A percentile compares a stretch with the other conserved stretches of the same genome.
Evolutionary conservation across 352 stramenopile genomes (phyloP).

Genomic region (Saprolegnia parasitica): DNA sequence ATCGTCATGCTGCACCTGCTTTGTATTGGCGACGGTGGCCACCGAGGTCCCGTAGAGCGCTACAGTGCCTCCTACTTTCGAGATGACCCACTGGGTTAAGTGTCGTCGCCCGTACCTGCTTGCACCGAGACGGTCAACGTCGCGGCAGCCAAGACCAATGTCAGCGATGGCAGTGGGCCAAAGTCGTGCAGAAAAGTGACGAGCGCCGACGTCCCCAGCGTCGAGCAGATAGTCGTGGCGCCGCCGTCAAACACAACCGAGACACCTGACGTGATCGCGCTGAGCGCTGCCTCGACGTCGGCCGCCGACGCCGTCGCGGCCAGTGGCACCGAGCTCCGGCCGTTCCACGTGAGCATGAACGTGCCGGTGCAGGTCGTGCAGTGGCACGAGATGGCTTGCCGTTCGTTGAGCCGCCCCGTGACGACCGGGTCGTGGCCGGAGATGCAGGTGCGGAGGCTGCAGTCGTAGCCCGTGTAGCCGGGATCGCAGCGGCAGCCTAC

Average conservation of each 20-base stretch:
- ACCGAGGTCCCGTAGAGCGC: constrained; percentile 36
- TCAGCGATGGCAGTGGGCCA: constrained; percentile 49
- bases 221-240: constrained; percentile 41
- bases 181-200: constrained; percentile 70
- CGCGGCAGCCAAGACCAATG: constrained; percentile 35
- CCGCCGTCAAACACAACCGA: constrained; percentile 45
- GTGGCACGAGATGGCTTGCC: constrained; percentile 70
- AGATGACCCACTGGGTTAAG: neutral
- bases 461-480: constrained; percentile 85
- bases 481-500: constrained; percentile 83
- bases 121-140: constrained; percentile 40
- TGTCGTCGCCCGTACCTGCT: constrained; percentile 30
- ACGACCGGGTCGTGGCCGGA: constrained; percentile 84
- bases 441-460: constrained; percentile 74
- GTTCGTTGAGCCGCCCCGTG: constrained; percentile 61
- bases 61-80: constrained; percentile 33
- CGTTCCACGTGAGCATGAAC: constrained; percentile 61
- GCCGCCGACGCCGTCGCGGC: constrained; percentile 40
- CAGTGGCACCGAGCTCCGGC: constrained; percentile 45
- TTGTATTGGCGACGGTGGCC: constrained; percentile 46
- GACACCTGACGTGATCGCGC: constrained; percentile 44
- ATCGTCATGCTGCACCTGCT: constrained; percentile 39
- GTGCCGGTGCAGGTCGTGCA: constrained; percentile 52
- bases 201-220: constrained; percentile 47
- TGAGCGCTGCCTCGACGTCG: constrained; percentile 48